Base-by-base conservation (phyloP, 352 stramenopile genomes). In the Pythium apleroticum region DNA sequence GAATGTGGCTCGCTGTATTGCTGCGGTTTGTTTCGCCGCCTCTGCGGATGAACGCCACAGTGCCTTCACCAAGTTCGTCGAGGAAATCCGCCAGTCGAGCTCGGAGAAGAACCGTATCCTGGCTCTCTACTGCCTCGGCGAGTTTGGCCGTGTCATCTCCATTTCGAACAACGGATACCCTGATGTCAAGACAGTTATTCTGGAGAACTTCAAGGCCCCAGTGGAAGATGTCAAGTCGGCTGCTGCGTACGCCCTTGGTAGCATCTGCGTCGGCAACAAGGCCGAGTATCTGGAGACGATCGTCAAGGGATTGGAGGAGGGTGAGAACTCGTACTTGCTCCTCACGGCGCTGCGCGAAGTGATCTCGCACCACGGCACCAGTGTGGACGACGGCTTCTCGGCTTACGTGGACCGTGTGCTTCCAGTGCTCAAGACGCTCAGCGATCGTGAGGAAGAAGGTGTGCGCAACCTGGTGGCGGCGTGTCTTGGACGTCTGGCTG, bases 391-490 rank as follows among this genome's bases (percentile, higher is more conserved):
- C 48, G 86, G 81, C 20, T 86, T 92, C 31, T 78, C 80, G 11
- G 69, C 84, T 28, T 93, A 95, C 53, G 75, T 97, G 28, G 77
- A 90, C 28, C 80, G 80, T 61, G 93, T 99, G 45, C 71, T 99
- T 24, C 93, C 91, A n/a, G 91, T 98, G 56, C 77, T 99, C 17
- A 82, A 97, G 54, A 89, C 85, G 22, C 89, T 99, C 69, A 98
- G 89, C 61, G 78, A 90, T 28, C 91, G 88, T 62, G 77, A 97
- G 27, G 96, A 99, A 76, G 97, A 99, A 80, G 93, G 95, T 20
- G 91, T 99, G 48, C 87, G 97, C 37, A 98, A 98, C 56, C 98
- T 99, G 90, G 96, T 99, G 22, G 96, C 96, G 7, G 97, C 99
- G 76, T 99, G 97, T 73, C 70, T 99, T 20, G 97, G 97, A 54